phyloP scores from a whole-genome alignment of 345 rosid genomes.

The Dimocarpus longan region DNA sequence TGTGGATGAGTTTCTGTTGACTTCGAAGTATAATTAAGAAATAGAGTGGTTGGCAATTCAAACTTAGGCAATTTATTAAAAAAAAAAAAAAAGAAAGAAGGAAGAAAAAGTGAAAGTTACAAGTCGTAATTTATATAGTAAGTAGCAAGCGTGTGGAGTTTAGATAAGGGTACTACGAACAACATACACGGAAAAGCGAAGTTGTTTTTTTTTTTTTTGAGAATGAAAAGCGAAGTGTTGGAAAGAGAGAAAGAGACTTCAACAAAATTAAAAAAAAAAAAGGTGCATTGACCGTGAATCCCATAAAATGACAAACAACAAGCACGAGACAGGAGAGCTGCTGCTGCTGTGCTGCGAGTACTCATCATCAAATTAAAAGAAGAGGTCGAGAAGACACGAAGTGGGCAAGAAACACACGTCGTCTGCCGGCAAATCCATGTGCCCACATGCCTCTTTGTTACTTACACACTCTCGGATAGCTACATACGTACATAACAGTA shows the following conservation, averaged over 20 bases:
- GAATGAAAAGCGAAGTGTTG: background rate
- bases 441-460: constrained; percentile 55
- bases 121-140: too few relatives aligned
- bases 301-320: constrained; percentile 28
- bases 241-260: constrained; percentile 20
- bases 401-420: constrained; percentile 59
- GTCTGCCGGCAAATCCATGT: constrained; percentile 58
- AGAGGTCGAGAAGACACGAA: constrained; percentile 15
- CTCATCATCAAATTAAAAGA: background rate
- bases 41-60: too few relatives aligned
- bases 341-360: background rate
- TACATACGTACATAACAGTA: too few relatives aligned
- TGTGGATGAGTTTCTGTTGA: too few relatives aligned
- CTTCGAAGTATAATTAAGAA: too few relatives aligned
- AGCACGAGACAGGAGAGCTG: constrained; percentile 19
- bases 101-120: too few relatives aligned
- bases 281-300: constrained; percentile 48
- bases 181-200: too few relatives aligned
- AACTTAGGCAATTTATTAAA: too few relatives aligned
- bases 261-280: background rate
- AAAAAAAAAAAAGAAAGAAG: too few relatives aligned
- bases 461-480: background rate
- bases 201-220: too few relatives aligned
- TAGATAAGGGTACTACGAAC: too few relatives aligned
- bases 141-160: too few relatives aligned